Evolutionary conservation across 2,329 filamentous ascomycete genomes (phyloP).

Genomic region (Fusarium nanum): DNA sequence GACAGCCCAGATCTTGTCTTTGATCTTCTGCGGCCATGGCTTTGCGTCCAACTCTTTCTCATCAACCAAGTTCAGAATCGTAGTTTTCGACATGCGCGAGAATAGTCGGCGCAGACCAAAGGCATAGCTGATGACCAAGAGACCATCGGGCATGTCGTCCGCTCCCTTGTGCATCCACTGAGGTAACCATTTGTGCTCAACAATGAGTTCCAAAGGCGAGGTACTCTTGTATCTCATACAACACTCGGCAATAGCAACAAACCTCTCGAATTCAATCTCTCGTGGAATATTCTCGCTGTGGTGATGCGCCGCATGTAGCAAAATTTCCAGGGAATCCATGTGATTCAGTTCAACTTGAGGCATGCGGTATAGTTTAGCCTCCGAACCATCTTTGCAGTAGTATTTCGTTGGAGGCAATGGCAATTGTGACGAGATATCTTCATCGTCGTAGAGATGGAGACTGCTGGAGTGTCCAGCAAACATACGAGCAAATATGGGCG

Average conservation of each 20-base stretch:
- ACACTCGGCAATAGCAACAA: slow-evolving; percentile 64
- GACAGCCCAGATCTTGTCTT: slow-evolving; percentile 61
- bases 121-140: slow-evolving; percentile 64
- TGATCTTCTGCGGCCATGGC: slow-evolving; percentile 60
- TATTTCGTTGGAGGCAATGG: slow-evolving; percentile 53
- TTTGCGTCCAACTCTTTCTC: slow-evolving; percentile 58
- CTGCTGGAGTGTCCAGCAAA: slow-evolving; percentile 52
- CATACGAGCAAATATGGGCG: slow-evolving; percentile 63
- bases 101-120: slow-evolving; percentile 64
- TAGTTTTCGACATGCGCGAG: slow-evolving; percentile 61
- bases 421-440: slow-evolving; percentile 51
- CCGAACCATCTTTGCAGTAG: slow-evolving; percentile 57
- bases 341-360: slow-evolving; percentile 61
- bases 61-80: slow-evolving; percentile 59
- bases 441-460: slow-evolving; percentile 51
- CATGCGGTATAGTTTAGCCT: slow-evolving; percentile 63
- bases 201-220: slow-evolving; percentile 61
- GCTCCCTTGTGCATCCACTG: slow-evolving; percentile 62
- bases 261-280: slow-evolving; percentile 60
- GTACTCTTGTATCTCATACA: slow-evolving; percentile 64
- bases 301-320: slow-evolving; percentile 65
- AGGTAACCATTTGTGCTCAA: slow-evolving; percentile 64
- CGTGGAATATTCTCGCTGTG: slow-evolving; percentile 60
- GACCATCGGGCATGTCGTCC: slow-evolving; percentile 62
- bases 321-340: slow-evolving; percentile 56